Evolutionary conservation across 768 basidiomycete species (phyloP).

Genomic region (Mycena albidolilacea): DNA sequence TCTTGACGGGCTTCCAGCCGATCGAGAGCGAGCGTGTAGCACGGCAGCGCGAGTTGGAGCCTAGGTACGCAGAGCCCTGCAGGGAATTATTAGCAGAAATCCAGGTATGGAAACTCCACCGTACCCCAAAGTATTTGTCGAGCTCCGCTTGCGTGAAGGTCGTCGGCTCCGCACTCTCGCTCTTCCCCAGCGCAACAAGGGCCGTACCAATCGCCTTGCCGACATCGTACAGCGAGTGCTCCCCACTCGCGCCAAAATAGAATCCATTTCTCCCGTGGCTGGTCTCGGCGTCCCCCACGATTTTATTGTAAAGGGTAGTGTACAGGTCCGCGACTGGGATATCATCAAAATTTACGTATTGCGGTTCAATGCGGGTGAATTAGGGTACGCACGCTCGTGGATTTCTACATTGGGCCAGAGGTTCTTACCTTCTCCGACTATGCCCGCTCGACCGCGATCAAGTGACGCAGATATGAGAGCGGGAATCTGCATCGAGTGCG

Average conservation of each 20-base stretch:
- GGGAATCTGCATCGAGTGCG: slow-evolving; percentile 68
- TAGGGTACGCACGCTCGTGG: slow-evolving; percentile 58
- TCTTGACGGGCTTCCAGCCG: slow-evolving; percentile 47
- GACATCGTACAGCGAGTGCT: slow-evolving; percentile 61
- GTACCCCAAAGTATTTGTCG: slow-evolving; percentile 56
- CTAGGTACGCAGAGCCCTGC: slow-evolving; percentile 38
- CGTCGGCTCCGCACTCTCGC: slow-evolving; percentile 57
- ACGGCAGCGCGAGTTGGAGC: slow-evolving; percentile 44
- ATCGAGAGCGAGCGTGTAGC: slow-evolving; percentile 42
- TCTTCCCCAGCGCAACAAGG: slow-evolving; percentile 56
- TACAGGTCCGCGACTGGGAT: slow-evolving; percentile 61
- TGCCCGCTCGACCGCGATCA: slow-evolving; percentile 63
- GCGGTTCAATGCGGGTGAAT: neutral
- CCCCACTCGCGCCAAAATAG: slow-evolving; percentile 69
- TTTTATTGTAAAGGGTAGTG: slow-evolving; percentile 58
- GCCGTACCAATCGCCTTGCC: slow-evolving; percentile 55
- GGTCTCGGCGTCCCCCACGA: slow-evolving; percentile 45
- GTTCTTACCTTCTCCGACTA: slow-evolving; percentile 71
- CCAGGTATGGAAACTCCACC: slow-evolving; percentile 9
- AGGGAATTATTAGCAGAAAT: neutral
- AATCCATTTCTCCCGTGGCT: slow-evolving; percentile 66
- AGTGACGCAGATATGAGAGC: slow-evolving; percentile 60
- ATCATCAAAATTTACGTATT: neutral
- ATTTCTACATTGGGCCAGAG: slow-evolving; percentile 72
- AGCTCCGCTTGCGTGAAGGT: slow-evolving; percentile 63